Evolutionary conservation across 2,329 filamentous ascomycete genomes (phyloP).

Genomic region (Calonectria pseudoturangicola): DNA sequence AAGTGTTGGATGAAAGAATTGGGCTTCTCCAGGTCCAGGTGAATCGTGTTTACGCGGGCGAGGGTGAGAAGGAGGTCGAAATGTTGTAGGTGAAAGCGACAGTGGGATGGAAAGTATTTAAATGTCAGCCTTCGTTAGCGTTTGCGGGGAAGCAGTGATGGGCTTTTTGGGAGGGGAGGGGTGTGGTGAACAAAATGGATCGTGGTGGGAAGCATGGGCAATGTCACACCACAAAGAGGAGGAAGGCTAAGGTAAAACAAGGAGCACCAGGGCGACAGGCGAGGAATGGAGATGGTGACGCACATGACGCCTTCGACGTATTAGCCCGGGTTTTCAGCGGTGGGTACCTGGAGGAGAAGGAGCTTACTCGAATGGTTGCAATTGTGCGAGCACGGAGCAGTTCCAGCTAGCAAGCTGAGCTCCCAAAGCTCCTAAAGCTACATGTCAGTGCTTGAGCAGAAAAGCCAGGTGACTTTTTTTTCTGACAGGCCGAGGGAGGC

Average conservation of each 20-base stretch:
- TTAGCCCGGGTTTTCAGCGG: slow-evolving; percentile 31
- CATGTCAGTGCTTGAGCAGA: neutral
- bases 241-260: slow-evolving; percentile 28
- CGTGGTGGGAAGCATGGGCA: slow-evolving; percentile 33
- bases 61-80: slow-evolving; percentile 31
- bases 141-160: slow-evolving; percentile 51
- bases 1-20: slow-evolving; percentile 10
- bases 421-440: slow-evolving; percentile 20
- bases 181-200: slow-evolving; percentile 38
- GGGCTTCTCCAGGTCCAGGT: slow-evolving; percentile 16
- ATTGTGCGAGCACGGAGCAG: slow-evolving; percentile 27
- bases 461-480: slow-evolving; percentile 29
- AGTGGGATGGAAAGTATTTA: slow-evolving; percentile 52
- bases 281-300: slow-evolving; percentile 33
- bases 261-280: slow-evolving; percentile 4
- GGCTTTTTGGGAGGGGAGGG: slow-evolving; percentile 23
- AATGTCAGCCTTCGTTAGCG: slow-evolving; percentile 39
- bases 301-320: slow-evolving; percentile 36
- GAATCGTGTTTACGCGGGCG: slow-evolving; percentile 35
- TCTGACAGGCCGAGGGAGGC: slow-evolving; percentile 17
- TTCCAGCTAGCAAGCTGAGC: slow-evolving; percentile 2
- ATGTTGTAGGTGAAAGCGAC: slow-evolving; percentile 2
- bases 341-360: slow-evolving; percentile 19
- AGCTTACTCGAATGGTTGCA: slow-evolving; percentile 16
- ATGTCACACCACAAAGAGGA: slow-evolving; percentile 48